Evolutionary conservation across 2,329 filamentous ascomycete species (phyloP).

Genomic region (Westerdykella ornata): DNA sequence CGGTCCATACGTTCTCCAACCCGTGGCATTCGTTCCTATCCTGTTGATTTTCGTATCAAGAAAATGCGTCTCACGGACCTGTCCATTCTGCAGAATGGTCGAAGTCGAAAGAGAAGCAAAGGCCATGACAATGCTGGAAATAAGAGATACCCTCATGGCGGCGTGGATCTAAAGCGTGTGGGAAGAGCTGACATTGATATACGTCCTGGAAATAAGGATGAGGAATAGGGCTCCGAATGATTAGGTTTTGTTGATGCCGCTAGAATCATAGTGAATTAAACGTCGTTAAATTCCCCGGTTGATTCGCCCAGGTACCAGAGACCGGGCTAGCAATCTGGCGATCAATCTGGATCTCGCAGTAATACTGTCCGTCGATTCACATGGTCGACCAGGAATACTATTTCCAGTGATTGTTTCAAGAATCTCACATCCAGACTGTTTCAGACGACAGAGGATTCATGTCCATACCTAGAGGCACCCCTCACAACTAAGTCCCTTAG

Average conservation of each 20-base stretch:
- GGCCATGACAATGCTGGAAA: conserved; percentile 7
- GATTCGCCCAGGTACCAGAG: background rate
- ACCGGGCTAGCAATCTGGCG: background rate
- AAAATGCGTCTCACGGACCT: conserved; percentile 35
- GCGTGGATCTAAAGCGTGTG: background rate
- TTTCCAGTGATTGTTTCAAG: too few species aligned
- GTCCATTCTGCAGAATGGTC: conserved; percentile 42
- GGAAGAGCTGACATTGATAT: conserved; percentile 3
- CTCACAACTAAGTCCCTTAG: too few species aligned
- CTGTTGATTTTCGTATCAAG: conserved; percentile 31
- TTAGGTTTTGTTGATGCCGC: conserved; percentile 1
- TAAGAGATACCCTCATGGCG: conserved; percentile 11
- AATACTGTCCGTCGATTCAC: background rate
- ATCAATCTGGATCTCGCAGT: conserved; percentile 4
- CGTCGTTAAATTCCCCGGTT: background rate
- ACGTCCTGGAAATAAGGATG: background rate
- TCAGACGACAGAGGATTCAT: background rate
- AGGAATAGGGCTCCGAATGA: conserved; percentile 2
- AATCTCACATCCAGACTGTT: too few species aligned
- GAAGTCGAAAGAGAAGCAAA: conserved; percentile 22
- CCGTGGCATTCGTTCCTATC: conserved; percentile 25
- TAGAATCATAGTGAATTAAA: conserved; percentile 5
- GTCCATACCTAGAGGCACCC: too few species aligned
- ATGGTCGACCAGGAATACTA: background rate
- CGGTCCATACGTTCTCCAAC: conserved; percentile 46